phyloP scores from a whole-genome alignment of 202 grass and related monocot genomes.

The Brachypodium distachyon region DNA sequence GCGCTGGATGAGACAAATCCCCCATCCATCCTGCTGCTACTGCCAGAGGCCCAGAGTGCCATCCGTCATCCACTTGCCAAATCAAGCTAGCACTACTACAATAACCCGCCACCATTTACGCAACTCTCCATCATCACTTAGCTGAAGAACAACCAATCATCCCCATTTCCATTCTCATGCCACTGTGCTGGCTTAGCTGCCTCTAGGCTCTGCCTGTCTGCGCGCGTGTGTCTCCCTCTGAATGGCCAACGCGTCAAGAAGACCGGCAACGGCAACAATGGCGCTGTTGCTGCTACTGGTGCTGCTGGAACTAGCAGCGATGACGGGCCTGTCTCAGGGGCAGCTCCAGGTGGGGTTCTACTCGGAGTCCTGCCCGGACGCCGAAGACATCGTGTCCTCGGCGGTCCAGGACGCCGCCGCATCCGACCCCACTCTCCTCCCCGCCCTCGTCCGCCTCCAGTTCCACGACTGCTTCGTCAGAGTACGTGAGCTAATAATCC shows the following conservation, averaged over 20 bases:
- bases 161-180: not conserved
- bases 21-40: not conserved
- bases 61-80: too few relatives aligned
- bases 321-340: not conserved
- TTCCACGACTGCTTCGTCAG: conserved; percentile 80
- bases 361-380: conserved; percentile 42
- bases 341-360: conserved; percentile 59
- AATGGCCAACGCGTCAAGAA: conserved; percentile 6
- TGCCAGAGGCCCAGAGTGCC: too few relatives aligned
- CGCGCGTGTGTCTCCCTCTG: not conserved
- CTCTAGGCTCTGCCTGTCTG: too few relatives aligned
- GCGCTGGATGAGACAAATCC: not conserved
- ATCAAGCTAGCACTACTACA: not conserved
- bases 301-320: too few relatives aligned
- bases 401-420: conserved; percentile 28
- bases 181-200: too few relatives aligned
- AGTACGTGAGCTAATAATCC: not conserved
- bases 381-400: conserved; percentile 37
- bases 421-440: conserved; percentile 42
- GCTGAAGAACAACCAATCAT: too few relatives aligned
- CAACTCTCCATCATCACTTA: too few relatives aligned
- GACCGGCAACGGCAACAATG: not conserved
- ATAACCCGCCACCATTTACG: not conserved
- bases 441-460: conserved; percentile 55
- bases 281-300: not conserved